phyloP scores from a whole-genome alignment of 257 asterid genomes.

The Gentiana macrophylla region DNA sequence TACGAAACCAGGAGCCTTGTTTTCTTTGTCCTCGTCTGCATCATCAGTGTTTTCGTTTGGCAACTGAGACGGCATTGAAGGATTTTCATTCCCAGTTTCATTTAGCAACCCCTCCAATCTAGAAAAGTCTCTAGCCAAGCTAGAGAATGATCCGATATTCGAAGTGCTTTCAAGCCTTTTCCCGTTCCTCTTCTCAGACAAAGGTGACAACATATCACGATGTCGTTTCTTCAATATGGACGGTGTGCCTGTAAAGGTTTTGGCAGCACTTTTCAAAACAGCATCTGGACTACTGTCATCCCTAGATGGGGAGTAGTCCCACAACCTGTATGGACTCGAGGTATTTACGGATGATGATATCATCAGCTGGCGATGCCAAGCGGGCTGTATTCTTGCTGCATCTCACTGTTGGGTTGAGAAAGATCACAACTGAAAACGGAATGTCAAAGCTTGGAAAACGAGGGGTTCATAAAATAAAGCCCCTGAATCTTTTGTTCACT shows the following conservation, averaged over 20 bases:
- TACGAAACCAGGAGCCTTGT: constrained; percentile 24
- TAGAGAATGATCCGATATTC: constrained; percentile 33
- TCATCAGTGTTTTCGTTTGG: constrained; percentile 17
- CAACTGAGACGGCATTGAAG: constrained; percentile 15
- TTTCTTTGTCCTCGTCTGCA: constrained; percentile 44
- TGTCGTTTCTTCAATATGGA: constrained; percentile 80
- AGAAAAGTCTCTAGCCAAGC: constrained; percentile 36
- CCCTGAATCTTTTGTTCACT: constrained; percentile 45
- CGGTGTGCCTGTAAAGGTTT: constrained; percentile 60
- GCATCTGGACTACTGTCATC: constrained; percentile 66
- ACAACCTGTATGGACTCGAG: constrained; percentile 46
- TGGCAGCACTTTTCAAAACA: constrained; percentile 78
- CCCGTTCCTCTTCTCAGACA: constrained; percentile 66
- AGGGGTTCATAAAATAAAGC: constrained; percentile 80
- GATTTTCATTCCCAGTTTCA: constrained; percentile 27
- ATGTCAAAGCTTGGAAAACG: constrained; percentile 81
- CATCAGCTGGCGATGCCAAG: constrained; percentile 92
- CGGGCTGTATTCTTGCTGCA: constrained; percentile 86
- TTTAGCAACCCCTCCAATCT: constrained; percentile 47
- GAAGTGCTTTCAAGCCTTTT: constrained; percentile 47
- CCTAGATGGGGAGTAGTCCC: constrained; percentile 92
- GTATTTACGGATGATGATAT: constrained; percentile 48
- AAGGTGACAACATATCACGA: constrained; percentile 75
- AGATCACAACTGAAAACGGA: constrained; percentile 91
- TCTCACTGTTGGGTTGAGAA: constrained; percentile 51